These are phyloP conservation scores for Ormosia semicastrata DNA, from an alignment of 306 rosid species.

Conservation along the genomic window DNA sequence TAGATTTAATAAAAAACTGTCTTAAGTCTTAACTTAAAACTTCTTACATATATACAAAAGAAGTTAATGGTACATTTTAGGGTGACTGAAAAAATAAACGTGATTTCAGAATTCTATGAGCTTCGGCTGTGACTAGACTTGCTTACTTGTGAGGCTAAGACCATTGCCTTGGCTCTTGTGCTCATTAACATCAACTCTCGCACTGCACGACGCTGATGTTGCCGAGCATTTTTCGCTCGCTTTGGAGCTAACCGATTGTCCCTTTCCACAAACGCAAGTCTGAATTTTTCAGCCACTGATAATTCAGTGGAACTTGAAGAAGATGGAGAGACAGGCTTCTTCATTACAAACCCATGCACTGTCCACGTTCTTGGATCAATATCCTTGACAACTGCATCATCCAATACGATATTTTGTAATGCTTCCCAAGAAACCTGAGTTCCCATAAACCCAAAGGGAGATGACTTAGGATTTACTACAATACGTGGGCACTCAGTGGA, in stretches of 20 bases:
- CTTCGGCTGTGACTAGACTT: conserved; percentile 48
- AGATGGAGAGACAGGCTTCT: conserved; percentile 35
- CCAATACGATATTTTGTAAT: conserved; percentile 50
- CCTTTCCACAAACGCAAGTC: conserved; percentile 89
- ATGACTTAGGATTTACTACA: conserved; percentile 68
- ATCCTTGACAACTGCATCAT: conserved; percentile 51
- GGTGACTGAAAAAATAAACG: neutral
- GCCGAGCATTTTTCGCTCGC: conserved; percentile 91
- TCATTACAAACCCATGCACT: conserved; percentile 39
- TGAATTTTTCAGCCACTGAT: conserved; percentile 86
- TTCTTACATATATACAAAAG: conserved; percentile 14
- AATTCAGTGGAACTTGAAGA: conserved; percentile 47
- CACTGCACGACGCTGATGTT: conserved; percentile 78
- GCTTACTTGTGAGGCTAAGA: conserved; percentile 72
- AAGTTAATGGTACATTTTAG: conserved; percentile 14
- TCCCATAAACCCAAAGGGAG: conserved; percentile 66
- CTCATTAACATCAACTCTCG: conserved; percentile 66
- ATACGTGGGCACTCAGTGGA: conserved; percentile 81
- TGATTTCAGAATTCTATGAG: conserved; percentile 8
- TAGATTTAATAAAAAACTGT: neutral
- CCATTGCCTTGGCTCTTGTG: conserved; percentile 71
- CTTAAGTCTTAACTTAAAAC: neutral
- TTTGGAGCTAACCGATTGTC: conserved; percentile 84
- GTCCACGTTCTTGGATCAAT: conserved; percentile 82
- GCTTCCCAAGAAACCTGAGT: conserved; percentile 75